phyloP scores from a whole-genome alignment of 345 rosid genomes.

The sweet orange (Citrus sinensis) region DNA sequence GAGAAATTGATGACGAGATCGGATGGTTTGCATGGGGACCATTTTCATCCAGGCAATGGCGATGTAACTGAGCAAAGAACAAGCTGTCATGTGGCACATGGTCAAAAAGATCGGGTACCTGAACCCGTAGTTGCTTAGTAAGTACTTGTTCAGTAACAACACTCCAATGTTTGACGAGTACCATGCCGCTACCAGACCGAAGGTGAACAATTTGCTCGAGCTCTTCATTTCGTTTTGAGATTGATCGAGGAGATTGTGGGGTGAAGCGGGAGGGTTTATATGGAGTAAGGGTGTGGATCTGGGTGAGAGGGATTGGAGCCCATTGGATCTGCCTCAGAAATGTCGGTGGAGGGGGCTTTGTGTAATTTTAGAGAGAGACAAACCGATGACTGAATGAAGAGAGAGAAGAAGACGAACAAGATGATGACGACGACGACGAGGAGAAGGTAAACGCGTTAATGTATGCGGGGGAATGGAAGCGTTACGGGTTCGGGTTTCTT shows the following conservation, averaged over 20 bases:
- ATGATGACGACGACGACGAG: background rate
- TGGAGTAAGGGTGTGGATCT: slow-evolving; percentile 4
- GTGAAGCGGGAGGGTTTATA: slow-evolving; percentile 4
- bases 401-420: background rate
- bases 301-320: background rate
- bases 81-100: slow-evolving; percentile 99
- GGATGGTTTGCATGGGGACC: slow-evolving; percentile 98
- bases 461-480: background rate
- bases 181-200: slow-evolving; percentile 86
- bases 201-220: slow-evolving; percentile 59
- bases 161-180: slow-evolving; percentile 97
- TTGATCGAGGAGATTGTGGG: slow-evolving; percentile 8
- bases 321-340: slow-evolving; percentile 21
- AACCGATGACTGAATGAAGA: too few species aligned
- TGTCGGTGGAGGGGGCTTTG: background rate
- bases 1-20: slow-evolving; percentile 79
- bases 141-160: slow-evolving; percentile 82
- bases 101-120: slow-evolving; percentile 98
- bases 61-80: slow-evolving; percentile 83
- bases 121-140: slow-evolving; percentile 92
- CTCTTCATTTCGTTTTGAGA: slow-evolving; percentile 32
- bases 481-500: background rate
- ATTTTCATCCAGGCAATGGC: slow-evolving; percentile 96
- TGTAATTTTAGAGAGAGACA: background rate
- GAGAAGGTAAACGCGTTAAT: slow-evolving; percentile 15